Evolutionary conservation across 441 rosid species (phyloP).

Genomic region (Capsella rubella): DNA sequence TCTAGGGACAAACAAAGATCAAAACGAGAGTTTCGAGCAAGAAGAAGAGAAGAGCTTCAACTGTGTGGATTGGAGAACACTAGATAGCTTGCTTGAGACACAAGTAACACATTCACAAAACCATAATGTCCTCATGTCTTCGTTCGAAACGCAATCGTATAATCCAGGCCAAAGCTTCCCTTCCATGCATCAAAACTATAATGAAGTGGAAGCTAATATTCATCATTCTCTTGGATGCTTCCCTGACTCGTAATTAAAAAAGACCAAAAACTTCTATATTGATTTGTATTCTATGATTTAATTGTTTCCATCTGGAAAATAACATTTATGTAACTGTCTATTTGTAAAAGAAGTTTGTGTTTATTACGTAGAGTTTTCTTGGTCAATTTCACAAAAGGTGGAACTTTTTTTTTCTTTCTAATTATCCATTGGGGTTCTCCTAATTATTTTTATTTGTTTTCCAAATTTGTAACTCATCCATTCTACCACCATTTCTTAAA

Average conservation of each 20-base stretch:
- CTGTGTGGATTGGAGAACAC: conserved; percentile 69
- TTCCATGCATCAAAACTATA: conserved; percentile 45
- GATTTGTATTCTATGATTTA: conserved; percentile 47
- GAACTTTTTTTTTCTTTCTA: conserved; percentile 12
- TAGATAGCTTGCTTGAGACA: conserved; percentile 61
- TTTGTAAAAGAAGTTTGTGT: conserved; percentile 39
- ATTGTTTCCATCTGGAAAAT: conserved; percentile 43
- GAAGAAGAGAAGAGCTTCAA: conserved; percentile 56
- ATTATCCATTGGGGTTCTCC: no score
- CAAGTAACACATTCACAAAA: conserved; percentile 46
- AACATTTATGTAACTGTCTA: conserved; percentile 40
- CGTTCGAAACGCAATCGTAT: conserved; percentile 37
- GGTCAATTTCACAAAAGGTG: conserved; percentile 42
- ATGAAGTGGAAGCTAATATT: conserved; percentile 46
- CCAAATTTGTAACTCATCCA: conserved; percentile 21
- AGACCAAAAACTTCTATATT: conserved; percentile 10
- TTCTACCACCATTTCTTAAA: neutral
- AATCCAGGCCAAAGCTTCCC: conserved; percentile 43
- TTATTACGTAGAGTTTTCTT: conserved; percentile 28
- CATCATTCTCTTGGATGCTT: conserved; percentile 69
- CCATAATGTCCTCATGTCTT: conserved; percentile 39
- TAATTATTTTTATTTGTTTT: neutral
- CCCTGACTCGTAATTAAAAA: conserved; percentile 53
- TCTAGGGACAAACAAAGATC: conserved; percentile 50
- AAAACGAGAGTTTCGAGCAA: conserved; percentile 36